A percentile compares a stretch with the other conserved stretches of the same genome.
Evolutionary conservation across 1,139 yeast genomes (phyloP).

Genomic region (Nakaseomyces kungkrabaensis): DNA sequence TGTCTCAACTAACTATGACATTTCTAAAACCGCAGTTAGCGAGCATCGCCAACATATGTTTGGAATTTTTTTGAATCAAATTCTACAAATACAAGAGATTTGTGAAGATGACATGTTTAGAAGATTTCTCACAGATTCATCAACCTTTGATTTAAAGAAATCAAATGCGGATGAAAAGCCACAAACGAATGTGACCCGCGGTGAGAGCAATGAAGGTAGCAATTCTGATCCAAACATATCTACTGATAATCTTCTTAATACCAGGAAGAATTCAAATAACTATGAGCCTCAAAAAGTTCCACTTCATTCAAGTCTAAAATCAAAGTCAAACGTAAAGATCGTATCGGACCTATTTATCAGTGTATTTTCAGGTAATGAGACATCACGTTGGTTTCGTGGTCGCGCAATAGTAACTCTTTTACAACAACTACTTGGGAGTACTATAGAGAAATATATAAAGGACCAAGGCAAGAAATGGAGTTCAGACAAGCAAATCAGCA

Average conservation of each 20-base stretch:
- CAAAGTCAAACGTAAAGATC: constrained; percentile 2
- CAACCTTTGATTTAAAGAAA: constrained; percentile 5
- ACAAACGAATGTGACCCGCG: not conserved
- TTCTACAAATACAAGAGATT: constrained; percentile 54
- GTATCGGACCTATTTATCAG: constrained; percentile 41
- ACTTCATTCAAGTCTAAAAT: not conserved
- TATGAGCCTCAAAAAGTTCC: not conserved
- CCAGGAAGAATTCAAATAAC: not conserved
- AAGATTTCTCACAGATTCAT: constrained; percentile 64
- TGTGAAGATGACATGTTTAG: constrained; percentile 68
- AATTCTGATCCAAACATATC: not conserved
- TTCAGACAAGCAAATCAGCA: constrained; percentile 43
- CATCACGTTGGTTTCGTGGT: constrained; percentile 68
- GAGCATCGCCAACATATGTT: constrained; percentile 55
- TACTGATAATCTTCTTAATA: not conserved
- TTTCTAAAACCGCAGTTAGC: constrained; percentile 43
- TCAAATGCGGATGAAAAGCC: not conserved
- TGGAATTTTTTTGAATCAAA: constrained; percentile 49
- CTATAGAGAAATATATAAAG: constrained; percentile 66
- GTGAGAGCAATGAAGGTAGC: not conserved
- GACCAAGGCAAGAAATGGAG: constrained; percentile 38
- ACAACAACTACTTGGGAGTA: constrained; percentile 81
- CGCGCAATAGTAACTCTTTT: constrained; percentile 70
- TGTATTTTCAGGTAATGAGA: constrained; percentile 57
- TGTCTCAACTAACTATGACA: constrained; percentile 47